Conservation (phyloP, 2,329 filamentous ascomycete species). For the Cladosporium sp. region DNA sequence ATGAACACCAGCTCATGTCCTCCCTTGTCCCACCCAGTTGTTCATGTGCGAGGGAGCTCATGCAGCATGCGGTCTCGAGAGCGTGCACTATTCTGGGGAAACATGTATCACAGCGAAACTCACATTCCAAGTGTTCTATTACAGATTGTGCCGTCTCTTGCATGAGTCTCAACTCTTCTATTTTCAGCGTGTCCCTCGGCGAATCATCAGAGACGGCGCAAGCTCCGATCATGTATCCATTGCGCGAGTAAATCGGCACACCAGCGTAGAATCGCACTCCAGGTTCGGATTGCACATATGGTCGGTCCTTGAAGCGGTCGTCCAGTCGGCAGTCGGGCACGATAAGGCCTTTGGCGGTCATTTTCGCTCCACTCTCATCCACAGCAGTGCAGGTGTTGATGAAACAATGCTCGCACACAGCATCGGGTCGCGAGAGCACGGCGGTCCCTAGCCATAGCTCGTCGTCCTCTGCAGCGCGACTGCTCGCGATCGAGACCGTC, state of each 20-base stretch:
- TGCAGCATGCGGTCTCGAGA: background rate
- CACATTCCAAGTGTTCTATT: constrained; percentile 33
- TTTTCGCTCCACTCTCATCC: constrained; percentile 25
- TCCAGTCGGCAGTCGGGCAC: constrained; percentile 36
- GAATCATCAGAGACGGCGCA: constrained; percentile 35
- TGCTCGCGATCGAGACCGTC: constrained; percentile 39
- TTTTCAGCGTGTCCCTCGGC: constrained; percentile 27
- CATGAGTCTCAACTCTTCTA: constrained; percentile 30
- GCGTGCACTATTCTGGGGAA: background rate
- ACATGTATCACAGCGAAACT: background rate
- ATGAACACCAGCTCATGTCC: background rate
- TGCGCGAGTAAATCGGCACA: constrained; percentile 35
- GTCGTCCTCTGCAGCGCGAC: constrained; percentile 39
- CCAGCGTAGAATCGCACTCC: constrained; percentile 37
- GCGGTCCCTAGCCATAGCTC: constrained; percentile 28
- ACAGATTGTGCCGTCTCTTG: constrained; percentile 36
- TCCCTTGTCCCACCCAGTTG: background rate
- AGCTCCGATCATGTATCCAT: constrained; percentile 38
- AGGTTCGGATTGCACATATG: constrained; percentile 34
- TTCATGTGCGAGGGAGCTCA: background rate
- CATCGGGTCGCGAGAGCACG: constrained; percentile 18
- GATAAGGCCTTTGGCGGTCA: constrained; percentile 24
- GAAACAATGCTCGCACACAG: constrained; percentile 19
- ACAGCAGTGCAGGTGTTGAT: constrained; percentile 14
- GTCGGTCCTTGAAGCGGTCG: constrained; percentile 34